phyloP scores from a whole-genome alignment of 345 rosid species.

The Hirschfeldia incana region DNA sequence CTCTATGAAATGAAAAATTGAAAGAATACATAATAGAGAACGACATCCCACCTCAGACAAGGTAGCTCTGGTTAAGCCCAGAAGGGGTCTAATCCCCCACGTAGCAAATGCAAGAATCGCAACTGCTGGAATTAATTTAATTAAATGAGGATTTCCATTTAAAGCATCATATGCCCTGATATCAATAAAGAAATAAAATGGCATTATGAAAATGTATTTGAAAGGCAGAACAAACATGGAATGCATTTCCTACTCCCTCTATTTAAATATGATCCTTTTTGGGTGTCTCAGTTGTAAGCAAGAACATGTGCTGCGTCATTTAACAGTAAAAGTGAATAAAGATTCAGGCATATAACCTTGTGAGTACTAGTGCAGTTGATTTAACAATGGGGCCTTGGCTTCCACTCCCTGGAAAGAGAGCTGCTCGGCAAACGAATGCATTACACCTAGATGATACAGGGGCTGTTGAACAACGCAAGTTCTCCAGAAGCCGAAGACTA shows the following conservation, averaged over 20 bases:
- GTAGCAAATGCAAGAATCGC: slow-evolving; percentile 73
- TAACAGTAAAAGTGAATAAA: not conserved
- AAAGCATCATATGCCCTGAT: slow-evolving; percentile 63
- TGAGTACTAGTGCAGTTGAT: slow-evolving; percentile 48
- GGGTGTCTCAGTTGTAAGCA: slow-evolving; percentile 13
- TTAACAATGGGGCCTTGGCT: slow-evolving; percentile 53
- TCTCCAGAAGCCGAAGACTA: slow-evolving; percentile 56
- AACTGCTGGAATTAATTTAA: slow-evolving; percentile 64
- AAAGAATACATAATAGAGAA: slow-evolving; percentile 10
- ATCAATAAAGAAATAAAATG: slow-evolving; percentile 5
- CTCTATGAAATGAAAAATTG: not conserved
- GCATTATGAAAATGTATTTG: not conserved
- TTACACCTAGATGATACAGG: slow-evolving; percentile 50
- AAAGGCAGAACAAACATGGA: not conserved
- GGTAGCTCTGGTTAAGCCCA: slow-evolving; percentile 54
- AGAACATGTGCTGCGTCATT: not conserved
- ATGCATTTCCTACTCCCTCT: slow-evolving; percentile 3
- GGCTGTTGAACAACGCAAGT: slow-evolving; percentile 40
- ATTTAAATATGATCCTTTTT: not conserved
- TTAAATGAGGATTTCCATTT: slow-evolving; percentile 50
- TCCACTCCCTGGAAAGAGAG: slow-evolving; percentile 53
- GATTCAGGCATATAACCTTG: slow-evolving; percentile 46
- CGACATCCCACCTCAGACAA: slow-evolving; percentile 52
- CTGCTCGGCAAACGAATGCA: slow-evolving; percentile 58
- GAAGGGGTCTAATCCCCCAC: slow-evolving; percentile 82